phyloP scores from a whole-genome alignment of 2,329 filamentous ascomycete genomes.

The Neofusicoccum parvum region DNA sequence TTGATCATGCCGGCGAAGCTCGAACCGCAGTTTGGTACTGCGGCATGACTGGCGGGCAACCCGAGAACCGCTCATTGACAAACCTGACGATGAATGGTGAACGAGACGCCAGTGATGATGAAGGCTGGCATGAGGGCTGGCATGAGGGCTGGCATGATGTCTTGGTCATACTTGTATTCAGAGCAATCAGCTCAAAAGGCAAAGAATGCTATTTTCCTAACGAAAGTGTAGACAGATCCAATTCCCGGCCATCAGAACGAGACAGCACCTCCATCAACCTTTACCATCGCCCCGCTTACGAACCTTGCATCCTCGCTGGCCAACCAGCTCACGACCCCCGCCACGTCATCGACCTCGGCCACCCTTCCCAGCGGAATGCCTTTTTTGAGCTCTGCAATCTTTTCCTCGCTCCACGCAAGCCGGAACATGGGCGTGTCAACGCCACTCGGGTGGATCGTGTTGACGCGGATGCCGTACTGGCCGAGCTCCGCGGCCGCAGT shows the following conservation, averaged over 20 bases:
- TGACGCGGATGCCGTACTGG: conserved; percentile 42
- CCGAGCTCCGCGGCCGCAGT: conserved; percentile 43
- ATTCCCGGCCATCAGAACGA: not conserved
- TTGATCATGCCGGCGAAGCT: too few species aligned
- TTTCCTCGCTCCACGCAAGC: conserved; percentile 38
- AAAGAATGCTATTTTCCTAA: too few species aligned
- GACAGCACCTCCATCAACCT: conserved; percentile 34
- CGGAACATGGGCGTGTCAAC: conserved; percentile 41
- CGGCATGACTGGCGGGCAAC: too few species aligned
- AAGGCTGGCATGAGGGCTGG: too few species aligned
- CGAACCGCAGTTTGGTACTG: too few species aligned
- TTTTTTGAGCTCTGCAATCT: conserved; percentile 35
- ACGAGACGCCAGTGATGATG: too few species aligned
- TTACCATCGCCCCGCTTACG: conserved; percentile 40
- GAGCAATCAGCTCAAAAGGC: too few species aligned
- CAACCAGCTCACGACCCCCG: conserved; percentile 42
- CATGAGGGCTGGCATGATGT: too few species aligned
- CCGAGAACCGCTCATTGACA: too few species aligned
- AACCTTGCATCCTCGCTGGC: conserved; percentile 44
- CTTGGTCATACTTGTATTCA: too few species aligned
- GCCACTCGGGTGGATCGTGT: conserved; percentile 45
- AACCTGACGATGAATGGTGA: too few species aligned
- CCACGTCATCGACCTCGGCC: conserved; percentile 41
- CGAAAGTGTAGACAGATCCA: too few species aligned
- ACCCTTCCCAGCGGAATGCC: conserved; percentile 41